Percentiles rank a stretch among this genome's conserved stretches.
phyloP scores from a whole-genome alignment of 1,284 basidiomycete species.

The Porphyrellus sp. region DNA sequence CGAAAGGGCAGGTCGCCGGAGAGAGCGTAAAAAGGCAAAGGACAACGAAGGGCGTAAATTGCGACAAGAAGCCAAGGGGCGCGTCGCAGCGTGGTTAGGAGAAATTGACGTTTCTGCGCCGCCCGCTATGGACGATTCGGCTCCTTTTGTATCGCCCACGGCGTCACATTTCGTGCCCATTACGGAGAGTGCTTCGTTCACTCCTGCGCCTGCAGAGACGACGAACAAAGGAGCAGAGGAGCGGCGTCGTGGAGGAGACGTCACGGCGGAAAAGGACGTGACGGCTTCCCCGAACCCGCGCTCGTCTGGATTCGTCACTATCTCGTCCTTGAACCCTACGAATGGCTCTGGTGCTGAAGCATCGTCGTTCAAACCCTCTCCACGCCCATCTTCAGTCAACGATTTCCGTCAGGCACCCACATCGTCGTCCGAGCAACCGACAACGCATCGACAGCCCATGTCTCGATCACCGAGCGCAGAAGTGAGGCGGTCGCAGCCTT shows the following conservation, averaged over 20 bases:
- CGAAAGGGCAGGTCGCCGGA: constrained; percentile 30
- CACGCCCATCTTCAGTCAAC: constrained; percentile 27
- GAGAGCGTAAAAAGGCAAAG: constrained; percentile 29
- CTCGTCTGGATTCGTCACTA: constrained; percentile 70
- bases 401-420: constrained; percentile 17
- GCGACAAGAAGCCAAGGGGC: constrained; percentile 55
- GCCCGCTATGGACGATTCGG: constrained; percentile 25
- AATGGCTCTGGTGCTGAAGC: constrained; percentile 1
- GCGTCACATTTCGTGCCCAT: constrained; percentile 27
- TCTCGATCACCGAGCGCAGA: constrained; percentile 17
- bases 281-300: constrained; percentile 57
- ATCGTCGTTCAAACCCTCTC: constrained; percentile 14
- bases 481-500: constrained; percentile 2
- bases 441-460: not conserved
- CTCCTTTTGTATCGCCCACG: constrained; percentile 21
- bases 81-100: constrained; percentile 76
- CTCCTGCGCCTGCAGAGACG: constrained; percentile 13
- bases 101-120: constrained; percentile 53
- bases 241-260: not conserved
- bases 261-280: constrained; percentile 23
- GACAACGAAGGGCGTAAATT: constrained; percentile 39
- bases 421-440: not conserved
- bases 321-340: constrained; percentile 46
- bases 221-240: constrained; percentile 7
- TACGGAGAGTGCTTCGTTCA: constrained; percentile 25